Conservation (phyloP, 2,329 filamentous ascomycete species). For the Penicillium sp. region DNA sequence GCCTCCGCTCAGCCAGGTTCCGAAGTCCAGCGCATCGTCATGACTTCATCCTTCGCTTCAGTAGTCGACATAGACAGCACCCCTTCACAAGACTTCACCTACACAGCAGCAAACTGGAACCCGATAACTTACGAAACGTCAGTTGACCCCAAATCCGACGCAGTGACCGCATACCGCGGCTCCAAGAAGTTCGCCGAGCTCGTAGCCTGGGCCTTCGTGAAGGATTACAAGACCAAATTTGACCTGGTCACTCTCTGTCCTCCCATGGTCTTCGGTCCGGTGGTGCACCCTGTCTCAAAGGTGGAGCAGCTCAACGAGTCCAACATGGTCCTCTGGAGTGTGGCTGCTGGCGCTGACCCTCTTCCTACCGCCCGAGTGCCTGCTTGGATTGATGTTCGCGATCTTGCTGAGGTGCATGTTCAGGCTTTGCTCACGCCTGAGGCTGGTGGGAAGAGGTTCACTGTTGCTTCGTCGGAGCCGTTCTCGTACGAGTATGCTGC, state of each 20-base stretch:
- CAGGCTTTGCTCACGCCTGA: constrained; percentile 40
- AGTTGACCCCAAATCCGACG: constrained; percentile 14
- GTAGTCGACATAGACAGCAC: constrained; percentile 23
- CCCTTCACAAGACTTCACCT: constrained; percentile 21
- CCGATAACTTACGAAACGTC: constrained; percentile 32
- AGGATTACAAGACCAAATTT: constrained; percentile 25
- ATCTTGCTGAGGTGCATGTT: constrained; percentile 47
- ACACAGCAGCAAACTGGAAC: constrained; percentile 32
- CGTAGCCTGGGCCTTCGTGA: constrained; percentile 35
- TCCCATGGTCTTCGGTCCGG: constrained; percentile 47
- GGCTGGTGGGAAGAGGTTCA: constrained; percentile 38
- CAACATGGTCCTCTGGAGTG: constrained; percentile 43
- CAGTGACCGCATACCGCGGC: constrained; percentile 31
- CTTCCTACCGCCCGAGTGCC: constrained; percentile 35
- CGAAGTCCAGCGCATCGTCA: constrained; percentile 24
- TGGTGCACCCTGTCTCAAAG: constrained; percentile 39
- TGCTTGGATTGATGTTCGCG: constrained; percentile 47
- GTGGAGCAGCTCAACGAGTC: constrained; percentile 44
- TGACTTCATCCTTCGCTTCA: constrained; percentile 33
- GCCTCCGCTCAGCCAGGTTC: constrained; percentile 24
- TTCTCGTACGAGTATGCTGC: constrained; percentile 49
- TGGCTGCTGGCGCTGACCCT: constrained; percentile 36
- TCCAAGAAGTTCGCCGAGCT: constrained; percentile 35
- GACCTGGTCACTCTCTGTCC: constrained; percentile 48
- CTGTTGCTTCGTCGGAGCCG: constrained; percentile 41